Conservation (phyloP, 371 early-diverging fungal genomes). For the Fennellomyces sp. region DNA sequence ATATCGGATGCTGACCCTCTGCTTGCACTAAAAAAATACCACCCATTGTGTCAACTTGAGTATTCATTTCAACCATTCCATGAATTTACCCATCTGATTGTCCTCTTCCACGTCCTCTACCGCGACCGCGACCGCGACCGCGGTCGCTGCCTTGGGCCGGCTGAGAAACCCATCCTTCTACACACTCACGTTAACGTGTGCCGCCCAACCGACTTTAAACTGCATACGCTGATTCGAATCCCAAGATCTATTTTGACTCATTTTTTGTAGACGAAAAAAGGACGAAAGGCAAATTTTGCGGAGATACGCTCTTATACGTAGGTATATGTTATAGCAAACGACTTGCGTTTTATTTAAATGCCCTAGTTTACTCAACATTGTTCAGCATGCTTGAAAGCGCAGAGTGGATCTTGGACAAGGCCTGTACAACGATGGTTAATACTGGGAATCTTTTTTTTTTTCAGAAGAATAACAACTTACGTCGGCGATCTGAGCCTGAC, state of each 20-base stretch:
- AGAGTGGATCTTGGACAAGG: neutral
- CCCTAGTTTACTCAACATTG: neutral
- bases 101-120: neutral
- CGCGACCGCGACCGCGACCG: neutral
- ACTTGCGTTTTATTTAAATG: too few relatives aligned
- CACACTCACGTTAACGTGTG: neutral
- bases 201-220: neutral
- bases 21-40: neutral
- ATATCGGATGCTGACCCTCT: neutral
- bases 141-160: neutral
- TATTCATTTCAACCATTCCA: too few relatives aligned
- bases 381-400: neutral
- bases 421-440: neutral
- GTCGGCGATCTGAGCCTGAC: slow-evolving; percentile 40
- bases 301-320: too few relatives aligned
- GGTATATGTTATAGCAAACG: too few relatives aligned
- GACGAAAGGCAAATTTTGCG: too few relatives aligned
- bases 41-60: too few relatives aligned
- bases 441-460: neutral
- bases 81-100: neutral
- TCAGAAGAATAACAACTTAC: slow-evolving; percentile 7
- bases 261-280: neutral
- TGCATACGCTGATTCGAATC: neutral
- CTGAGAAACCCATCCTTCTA: neutral
- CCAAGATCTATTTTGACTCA: neutral